phyloP scores from a whole-genome alignment of 2,329 filamentous ascomycete species.

The Davidsoniella virescens region DNA sequence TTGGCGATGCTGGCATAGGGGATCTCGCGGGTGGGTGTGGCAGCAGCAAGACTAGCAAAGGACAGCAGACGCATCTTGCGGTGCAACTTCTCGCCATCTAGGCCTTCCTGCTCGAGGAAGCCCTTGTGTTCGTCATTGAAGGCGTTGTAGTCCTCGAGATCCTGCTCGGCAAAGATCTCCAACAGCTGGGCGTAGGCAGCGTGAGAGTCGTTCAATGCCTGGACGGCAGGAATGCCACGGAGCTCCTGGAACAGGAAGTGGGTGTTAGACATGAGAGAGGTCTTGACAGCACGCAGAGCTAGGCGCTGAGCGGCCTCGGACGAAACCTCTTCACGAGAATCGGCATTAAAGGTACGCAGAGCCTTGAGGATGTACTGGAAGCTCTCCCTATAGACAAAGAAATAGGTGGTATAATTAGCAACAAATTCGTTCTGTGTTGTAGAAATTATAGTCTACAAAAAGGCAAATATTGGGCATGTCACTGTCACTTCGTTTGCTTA shows the following conservation, averaged over 20 bases:
- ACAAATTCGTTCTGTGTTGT: no score
- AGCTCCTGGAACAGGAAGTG: constrained; percentile 66
- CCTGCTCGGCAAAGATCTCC: constrained; percentile 87
- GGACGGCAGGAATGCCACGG: constrained; percentile 64
- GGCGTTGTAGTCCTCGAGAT: constrained; percentile 88
- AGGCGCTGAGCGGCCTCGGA: constrained; percentile 45
- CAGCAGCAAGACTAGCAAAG: constrained; percentile 74
- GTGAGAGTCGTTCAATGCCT: constrained; percentile 73
- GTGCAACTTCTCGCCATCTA: constrained; percentile 59
- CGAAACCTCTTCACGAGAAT: constrained; percentile 36
- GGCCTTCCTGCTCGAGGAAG: constrained; percentile 62
- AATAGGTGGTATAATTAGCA: neutral
- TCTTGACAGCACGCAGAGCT: constrained; percentile 39
- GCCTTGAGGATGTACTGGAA: constrained; percentile 53
- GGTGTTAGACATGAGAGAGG: constrained; percentile 34
- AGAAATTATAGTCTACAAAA: neutral
- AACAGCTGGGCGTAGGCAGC: constrained; percentile 79
- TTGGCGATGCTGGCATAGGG: constrained; percentile 74
- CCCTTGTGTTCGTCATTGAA: constrained; percentile 84
- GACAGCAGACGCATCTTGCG: constrained; percentile 95
- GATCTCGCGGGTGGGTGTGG: constrained; percentile 69
- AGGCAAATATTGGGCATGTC: neutral
- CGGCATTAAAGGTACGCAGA: constrained; percentile 41
- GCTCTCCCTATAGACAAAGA: constrained; percentile 28
- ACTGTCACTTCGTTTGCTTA: neutral